These are phyloP conservation scores for Trichosporon sp. DNA, from an alignment of 1,284 basidiomycete genomes.

Conservation along the genomic window DNA sequence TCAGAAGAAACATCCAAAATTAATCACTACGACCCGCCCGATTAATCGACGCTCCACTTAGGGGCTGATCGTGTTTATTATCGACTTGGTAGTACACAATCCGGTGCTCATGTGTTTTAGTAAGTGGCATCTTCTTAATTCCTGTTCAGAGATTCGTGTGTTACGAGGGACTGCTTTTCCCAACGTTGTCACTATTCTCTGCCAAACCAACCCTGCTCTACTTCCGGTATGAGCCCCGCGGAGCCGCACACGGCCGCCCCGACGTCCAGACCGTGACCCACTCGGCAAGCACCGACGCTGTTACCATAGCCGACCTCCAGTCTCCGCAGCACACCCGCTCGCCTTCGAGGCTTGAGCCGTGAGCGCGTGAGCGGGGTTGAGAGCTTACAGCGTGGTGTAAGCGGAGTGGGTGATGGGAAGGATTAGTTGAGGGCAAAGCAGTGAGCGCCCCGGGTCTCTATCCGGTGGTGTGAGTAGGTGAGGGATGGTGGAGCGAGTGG, in stretches of 20 bases:
- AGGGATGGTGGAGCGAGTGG: too few species aligned
- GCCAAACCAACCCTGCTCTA: not conserved
- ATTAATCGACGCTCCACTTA: not conserved
- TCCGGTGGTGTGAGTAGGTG: too few species aligned
- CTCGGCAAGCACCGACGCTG: not conserved
- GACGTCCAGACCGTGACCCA: too few species aligned
- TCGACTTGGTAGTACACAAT: slow-evolving; percentile 1
- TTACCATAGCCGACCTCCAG: slow-evolving; percentile 16
- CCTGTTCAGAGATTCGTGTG: not conserved
- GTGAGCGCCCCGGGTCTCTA: not conserved
- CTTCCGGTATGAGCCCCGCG: too few species aligned
- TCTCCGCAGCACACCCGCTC: slow-evolving; percentile 24
- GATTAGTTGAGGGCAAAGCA: too few species aligned
- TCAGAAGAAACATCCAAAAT: slow-evolving; percentile 2
- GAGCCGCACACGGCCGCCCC: too few species aligned
- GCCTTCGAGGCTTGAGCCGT: slow-evolving; percentile 21
- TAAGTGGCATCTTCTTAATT: too few species aligned
- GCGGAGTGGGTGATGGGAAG: too few species aligned
- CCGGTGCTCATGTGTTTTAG: not conserved
- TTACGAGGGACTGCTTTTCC: not conserved
- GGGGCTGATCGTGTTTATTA: not conserved
- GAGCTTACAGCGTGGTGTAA: slow-evolving; percentile 13
- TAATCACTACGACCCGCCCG: slow-evolving; percentile 6
- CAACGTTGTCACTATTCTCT: not conserved
- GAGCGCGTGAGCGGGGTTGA: slow-evolving; percentile 24